phyloP scores from a whole-genome alignment of 768 basidiomycete genomes.

The Clathrus columnatus region DNA sequence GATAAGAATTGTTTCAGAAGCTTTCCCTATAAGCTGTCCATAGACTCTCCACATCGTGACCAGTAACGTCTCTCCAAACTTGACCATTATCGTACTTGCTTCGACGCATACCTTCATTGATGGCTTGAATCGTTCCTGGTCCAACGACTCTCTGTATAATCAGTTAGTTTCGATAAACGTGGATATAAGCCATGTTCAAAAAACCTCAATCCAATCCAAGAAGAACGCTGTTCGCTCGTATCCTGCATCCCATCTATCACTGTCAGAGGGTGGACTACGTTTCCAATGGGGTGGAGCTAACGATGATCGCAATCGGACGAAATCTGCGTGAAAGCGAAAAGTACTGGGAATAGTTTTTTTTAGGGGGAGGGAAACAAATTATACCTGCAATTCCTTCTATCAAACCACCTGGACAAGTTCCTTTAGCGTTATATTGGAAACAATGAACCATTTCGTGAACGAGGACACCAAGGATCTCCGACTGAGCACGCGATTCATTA shows the following conservation, averaged over 20 bases:
- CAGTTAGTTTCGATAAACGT: background rate
- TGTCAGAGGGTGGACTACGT: slow-evolving; percentile 24
- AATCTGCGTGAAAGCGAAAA: slow-evolving; percentile 37
- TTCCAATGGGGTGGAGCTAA: slow-evolving; percentile 67
- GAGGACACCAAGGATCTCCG: slow-evolving; percentile 66
- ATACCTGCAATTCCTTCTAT: slow-evolving; percentile 75
- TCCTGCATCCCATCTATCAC: slow-evolving; percentile 62
- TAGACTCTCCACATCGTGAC: slow-evolving; percentile 42
- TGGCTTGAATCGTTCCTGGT: slow-evolving; percentile 41
- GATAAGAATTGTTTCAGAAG: too few relatives aligned
- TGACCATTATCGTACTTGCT: slow-evolving; percentile 36
- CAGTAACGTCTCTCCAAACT: slow-evolving; percentile 46
- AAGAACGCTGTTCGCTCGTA: slow-evolving; percentile 71
- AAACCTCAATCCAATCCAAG: slow-evolving; percentile 45
- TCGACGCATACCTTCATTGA: slow-evolving; percentile 49
- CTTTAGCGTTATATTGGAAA: slow-evolving; percentile 58
- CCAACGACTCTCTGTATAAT: slow-evolving; percentile 40
- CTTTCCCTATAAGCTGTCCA: slow-evolving; percentile 43
- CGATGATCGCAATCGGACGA: slow-evolving; percentile 53
- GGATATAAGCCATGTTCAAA: background rate
- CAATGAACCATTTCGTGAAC: slow-evolving; percentile 75
- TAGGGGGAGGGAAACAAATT: slow-evolving; percentile 10
- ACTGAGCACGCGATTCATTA: slow-evolving; percentile 30
- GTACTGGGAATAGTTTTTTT: background rate
- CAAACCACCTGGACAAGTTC: slow-evolving; percentile 57